A percentile compares a stretch with the other conserved stretches of the same genome.
phyloP scores from a whole-genome alignment of 192 early-diverging fungal species.

The Coemansia sp. region DNA sequence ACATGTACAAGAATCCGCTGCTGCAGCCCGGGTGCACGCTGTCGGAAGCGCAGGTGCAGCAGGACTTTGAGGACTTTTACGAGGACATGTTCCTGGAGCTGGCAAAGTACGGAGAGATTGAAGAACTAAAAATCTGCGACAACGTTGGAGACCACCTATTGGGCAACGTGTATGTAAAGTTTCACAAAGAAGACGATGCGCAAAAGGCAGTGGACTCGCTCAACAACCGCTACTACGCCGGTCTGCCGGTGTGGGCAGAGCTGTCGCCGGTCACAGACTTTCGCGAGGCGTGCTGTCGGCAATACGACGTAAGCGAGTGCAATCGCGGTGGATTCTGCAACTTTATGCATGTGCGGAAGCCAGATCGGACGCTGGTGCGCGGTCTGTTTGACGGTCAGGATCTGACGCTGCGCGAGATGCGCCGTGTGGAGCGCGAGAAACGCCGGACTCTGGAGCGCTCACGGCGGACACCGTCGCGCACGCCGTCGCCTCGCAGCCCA shows the following conservation, averaged over 20 bases:
- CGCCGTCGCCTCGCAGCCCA: conserved; percentile 51
- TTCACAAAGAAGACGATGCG: conserved; percentile 88
- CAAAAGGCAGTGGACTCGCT: conserved; percentile 86
- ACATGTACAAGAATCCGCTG: conserved; percentile 91
- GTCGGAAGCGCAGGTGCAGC: conserved; percentile 62
- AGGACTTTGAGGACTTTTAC: conserved; percentile 91
- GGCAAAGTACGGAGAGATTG: conserved; percentile 94
- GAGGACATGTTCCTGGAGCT: conserved; percentile 96
- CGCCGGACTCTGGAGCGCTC: conserved; percentile 19
- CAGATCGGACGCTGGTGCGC: conserved; percentile 71
- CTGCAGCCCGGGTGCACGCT: conserved; percentile 69
- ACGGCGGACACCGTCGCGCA: conserved; percentile 25
- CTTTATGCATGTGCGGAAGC: conserved; percentile 97
- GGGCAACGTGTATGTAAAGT: conserved; percentile 95
- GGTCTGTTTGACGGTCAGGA: conserved; percentile 85
- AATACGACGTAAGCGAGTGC: conserved; percentile 94
- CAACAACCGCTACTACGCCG: conserved; percentile 93
- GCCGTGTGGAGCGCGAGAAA: conserved; percentile 48
- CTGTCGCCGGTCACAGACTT: conserved; percentile 97
- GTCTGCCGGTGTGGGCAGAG: conserved; percentile 93
- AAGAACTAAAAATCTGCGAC: conserved; percentile 97
- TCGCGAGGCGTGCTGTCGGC: conserved; percentile 95
- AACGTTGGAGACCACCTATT: conserved; percentile 98
- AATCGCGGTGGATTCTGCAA: conserved; percentile 96
- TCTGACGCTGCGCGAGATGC: conserved; percentile 50